Evolutionary conservation across 305 asterid species (phyloP).

Genomic region (Solanum aculeatissimum): DNA sequence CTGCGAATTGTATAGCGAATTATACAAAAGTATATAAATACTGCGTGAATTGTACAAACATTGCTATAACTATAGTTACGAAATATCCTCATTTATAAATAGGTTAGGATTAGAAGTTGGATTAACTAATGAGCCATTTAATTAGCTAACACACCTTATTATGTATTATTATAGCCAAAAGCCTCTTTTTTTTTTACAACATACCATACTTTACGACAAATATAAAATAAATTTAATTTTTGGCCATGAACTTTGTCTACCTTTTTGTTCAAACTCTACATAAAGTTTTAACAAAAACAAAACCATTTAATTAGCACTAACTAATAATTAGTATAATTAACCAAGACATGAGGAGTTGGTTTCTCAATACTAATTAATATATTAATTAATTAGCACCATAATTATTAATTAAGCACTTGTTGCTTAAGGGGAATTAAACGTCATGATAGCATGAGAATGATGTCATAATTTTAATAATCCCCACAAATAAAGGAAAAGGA

Average conservation of each 20-base stretch:
- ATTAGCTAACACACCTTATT: too few species aligned
- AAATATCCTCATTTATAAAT: neutral
- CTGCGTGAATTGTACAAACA: too few species aligned
- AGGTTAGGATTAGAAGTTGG: neutral
- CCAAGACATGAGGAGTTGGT: neutral
- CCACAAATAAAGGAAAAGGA: slow-evolving; percentile 19
- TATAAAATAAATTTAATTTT: neutral
- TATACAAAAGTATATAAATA: too few species aligned
- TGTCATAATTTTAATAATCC: slow-evolving; percentile 56
- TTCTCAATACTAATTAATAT: neutral
- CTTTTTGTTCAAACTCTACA: neutral
- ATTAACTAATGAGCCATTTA: neutral
- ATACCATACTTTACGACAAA: neutral
- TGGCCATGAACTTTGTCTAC: neutral
- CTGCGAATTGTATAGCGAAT: too few species aligned
- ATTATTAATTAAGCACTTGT: neutral
- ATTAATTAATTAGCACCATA: neutral
- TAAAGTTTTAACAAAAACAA: neutral
- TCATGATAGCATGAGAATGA: slow-evolving; percentile 58
- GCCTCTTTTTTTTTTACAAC: neutral
- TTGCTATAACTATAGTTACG: too few species aligned
- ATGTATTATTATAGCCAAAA: neutral
- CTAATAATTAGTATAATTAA: neutral
- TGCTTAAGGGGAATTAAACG: slow-evolving; percentile 15
- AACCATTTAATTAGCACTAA: neutral